Evolutionary conservation across 108 stramenopile genomes (phyloP).

Genomic region (Cyclotella cryptica): DNA sequence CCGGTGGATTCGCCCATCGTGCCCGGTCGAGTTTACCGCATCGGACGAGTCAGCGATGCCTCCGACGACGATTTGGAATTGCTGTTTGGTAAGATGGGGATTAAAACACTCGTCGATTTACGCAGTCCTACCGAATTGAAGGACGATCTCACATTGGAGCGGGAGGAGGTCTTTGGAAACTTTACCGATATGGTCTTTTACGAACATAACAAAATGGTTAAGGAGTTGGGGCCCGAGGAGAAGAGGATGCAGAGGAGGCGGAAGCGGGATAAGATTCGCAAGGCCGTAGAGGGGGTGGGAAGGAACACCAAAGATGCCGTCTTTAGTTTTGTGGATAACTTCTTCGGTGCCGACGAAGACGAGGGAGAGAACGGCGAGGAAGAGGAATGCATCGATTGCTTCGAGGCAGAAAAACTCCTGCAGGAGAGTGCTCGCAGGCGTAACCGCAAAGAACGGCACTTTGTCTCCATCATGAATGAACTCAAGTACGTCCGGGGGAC

Average conservation of each 20-base stretch:
- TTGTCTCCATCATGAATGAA: slow-evolving; percentile 93
- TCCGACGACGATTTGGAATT: slow-evolving; percentile 72
- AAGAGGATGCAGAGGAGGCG: slow-evolving; percentile 58
- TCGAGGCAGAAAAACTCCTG: slow-evolving; percentile 43
- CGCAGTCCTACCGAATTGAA: slow-evolving; percentile 88
- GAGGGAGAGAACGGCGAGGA: slow-evolving; percentile 54
- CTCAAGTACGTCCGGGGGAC: slow-evolving; percentile 91
- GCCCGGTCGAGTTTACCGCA: slow-evolving; percentile 77
- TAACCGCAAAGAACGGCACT: slow-evolving; percentile 90
- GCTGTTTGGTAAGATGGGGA: slow-evolving; percentile 64
- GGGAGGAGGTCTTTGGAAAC: slow-evolving; percentile 70
- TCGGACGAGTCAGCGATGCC: slow-evolving; percentile 88
- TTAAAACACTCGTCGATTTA: slow-evolving; percentile 87
- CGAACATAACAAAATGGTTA: slow-evolving; percentile 63
- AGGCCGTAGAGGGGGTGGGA: slow-evolving; percentile 31
- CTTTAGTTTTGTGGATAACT: slow-evolving; percentile 54
- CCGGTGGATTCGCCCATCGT: slow-evolving; percentile 72
- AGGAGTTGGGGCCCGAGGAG: slow-evolving; percentile 65
- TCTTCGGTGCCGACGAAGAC: slow-evolving; percentile 39
- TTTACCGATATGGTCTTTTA: slow-evolving; percentile 81
- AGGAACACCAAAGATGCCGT: slow-evolving; percentile 51
- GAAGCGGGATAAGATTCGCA: slow-evolving; percentile 38
- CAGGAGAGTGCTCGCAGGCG: slow-evolving; percentile 33
- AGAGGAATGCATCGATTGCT: slow-evolving; percentile 65
- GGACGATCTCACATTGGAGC: slow-evolving; percentile 76